phyloP scores from a whole-genome alignment of 1,284 basidiomycete genomes.

The Ustanciosporium gigantosporum region DNA sequence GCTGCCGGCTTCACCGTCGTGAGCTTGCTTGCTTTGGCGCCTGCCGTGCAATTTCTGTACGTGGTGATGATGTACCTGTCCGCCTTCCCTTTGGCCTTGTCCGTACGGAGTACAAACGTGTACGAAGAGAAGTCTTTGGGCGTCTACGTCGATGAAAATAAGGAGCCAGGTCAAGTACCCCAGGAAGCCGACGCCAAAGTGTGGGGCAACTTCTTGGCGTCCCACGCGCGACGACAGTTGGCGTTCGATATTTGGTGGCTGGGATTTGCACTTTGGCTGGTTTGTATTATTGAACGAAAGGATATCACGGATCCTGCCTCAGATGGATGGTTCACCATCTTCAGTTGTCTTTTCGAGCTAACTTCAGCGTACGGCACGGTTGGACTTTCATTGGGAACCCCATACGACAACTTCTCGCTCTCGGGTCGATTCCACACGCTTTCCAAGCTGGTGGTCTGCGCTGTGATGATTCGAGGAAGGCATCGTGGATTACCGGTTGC shows the following conservation, averaged over 20 bases:
- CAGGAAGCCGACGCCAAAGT: conserved; percentile 62
- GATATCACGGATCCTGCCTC: conserved; percentile 47
- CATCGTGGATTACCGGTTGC: conserved; percentile 78
- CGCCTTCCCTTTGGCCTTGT: conserved; percentile 67
- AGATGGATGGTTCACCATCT: conserved; percentile 54
- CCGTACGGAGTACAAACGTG: conserved; percentile 95
- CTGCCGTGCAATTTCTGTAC: conserved; percentile 83
- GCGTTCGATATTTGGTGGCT: conserved; percentile 68
- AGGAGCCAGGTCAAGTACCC: conserved; percentile 3
- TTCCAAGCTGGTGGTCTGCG: conserved; percentile 78
- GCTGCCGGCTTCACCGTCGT: conserved; percentile 85
- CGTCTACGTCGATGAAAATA: conserved; percentile 37
- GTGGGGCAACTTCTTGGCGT: conserved; percentile 76
- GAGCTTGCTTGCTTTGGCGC: conserved; percentile 72
- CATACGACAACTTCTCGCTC: conserved; percentile 70
- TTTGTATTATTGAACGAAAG: conserved; percentile 57
- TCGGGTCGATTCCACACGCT: conserved; percentile 76
- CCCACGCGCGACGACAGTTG: conserved; percentile 82
- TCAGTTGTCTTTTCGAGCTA: conserved; percentile 74
- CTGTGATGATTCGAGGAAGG: conserved; percentile 88
- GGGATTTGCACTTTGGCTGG: conserved; percentile 58
- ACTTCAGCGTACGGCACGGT: conserved; percentile 71
- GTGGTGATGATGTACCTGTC: conserved; percentile 68
- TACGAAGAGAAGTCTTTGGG: conserved; percentile 76
- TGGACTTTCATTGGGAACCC: conserved; percentile 70